These are phyloP conservation scores for Metschnikowia borealis DNA, from an alignment of 805 yeast genomes.

Conservation along the genomic window DNA sequence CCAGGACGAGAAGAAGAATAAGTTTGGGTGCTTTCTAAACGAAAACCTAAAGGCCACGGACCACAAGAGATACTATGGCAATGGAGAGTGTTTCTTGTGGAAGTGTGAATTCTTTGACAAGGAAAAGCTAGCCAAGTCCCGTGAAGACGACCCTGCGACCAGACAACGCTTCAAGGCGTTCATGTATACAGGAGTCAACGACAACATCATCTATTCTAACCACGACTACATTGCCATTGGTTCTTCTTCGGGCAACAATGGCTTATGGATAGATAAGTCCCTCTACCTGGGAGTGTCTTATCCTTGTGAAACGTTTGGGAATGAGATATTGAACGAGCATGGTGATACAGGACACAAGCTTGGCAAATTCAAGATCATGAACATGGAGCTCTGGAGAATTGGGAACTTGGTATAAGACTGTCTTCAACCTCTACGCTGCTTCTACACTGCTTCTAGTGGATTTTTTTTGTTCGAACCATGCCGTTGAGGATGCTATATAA, in stretches of 20 bases:
- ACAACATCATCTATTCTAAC: slow-evolving; percentile 79
- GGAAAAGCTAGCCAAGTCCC: slow-evolving; percentile 9
- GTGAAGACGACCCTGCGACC: slow-evolving; percentile 6
- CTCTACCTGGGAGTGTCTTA: slow-evolving; percentile 74
- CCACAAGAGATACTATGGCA: slow-evolving; percentile 75
- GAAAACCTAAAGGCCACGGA: slow-evolving; percentile 71
- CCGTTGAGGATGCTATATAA: slow-evolving; percentile 48
- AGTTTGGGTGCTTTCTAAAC: slow-evolving; percentile 78
- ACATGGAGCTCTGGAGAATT: slow-evolving; percentile 83
- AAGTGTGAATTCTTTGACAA: slow-evolving; percentile 48
- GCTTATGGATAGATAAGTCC: slow-evolving; percentile 79
- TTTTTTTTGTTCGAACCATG: slow-evolving; percentile 25
- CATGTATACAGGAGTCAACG: slow-evolving; percentile 85
- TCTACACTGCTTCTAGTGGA: background rate
- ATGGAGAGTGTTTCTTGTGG: slow-evolving; percentile 95
- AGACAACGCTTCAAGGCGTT: slow-evolving; percentile 61
- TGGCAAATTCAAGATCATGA: slow-evolving; percentile 68
- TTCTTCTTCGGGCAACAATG: slow-evolving; percentile 90
- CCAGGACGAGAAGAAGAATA: slow-evolving; percentile 56
- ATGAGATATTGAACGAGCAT: slow-evolving; percentile 56
- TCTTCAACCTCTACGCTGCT: background rate
- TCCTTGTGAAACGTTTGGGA: slow-evolving; percentile 82
- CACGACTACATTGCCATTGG: slow-evolving; percentile 78
- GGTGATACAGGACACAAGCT: slow-evolving; percentile 19
- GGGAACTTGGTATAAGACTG: slow-evolving; percentile 28